Evolutionary conservation across 441 rosid genomes (phyloP).

Genomic region (Euphorbia schlechtendalii): DNA sequence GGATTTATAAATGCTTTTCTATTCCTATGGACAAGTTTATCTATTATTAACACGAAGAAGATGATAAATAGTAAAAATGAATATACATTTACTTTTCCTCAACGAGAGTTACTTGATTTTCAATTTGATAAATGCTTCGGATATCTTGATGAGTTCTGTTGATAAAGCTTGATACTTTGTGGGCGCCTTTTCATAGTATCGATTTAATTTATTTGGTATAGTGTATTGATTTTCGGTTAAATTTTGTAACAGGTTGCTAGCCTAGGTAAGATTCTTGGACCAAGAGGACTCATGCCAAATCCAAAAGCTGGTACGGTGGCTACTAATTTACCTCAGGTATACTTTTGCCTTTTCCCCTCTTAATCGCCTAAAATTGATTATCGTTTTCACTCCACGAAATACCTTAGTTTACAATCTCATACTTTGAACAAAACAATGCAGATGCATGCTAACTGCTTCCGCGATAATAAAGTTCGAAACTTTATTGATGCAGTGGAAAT

Average conservation of each 20-base stretch:
- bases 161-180: no score
- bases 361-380: neutral
- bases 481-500: no score
- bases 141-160: no score
- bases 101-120: no score
- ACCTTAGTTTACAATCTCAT: neutral
- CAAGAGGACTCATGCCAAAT: slow-evolving; percentile 99
- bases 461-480: neutral
- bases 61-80: neutral
- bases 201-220: no score
- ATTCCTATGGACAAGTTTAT: no score
- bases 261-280: slow-evolving; percentile 96
- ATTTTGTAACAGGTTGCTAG: slow-evolving; percentile 69
- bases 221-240: slow-evolving; percentile 2
- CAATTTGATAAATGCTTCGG: no score
- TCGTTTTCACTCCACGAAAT: neutral
- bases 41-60: neutral
- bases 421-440: no score
- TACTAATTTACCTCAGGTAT: slow-evolving; percentile 82
- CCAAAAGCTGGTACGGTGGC: slow-evolving; percentile 98
- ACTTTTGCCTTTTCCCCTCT: neutral
- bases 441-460: no score
- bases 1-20: no score
- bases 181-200: no score
- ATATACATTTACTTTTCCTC: no score